phyloP scores from a whole-genome alignment of 257 asterid species.

The Nicotiana sylvestris region DNA sequence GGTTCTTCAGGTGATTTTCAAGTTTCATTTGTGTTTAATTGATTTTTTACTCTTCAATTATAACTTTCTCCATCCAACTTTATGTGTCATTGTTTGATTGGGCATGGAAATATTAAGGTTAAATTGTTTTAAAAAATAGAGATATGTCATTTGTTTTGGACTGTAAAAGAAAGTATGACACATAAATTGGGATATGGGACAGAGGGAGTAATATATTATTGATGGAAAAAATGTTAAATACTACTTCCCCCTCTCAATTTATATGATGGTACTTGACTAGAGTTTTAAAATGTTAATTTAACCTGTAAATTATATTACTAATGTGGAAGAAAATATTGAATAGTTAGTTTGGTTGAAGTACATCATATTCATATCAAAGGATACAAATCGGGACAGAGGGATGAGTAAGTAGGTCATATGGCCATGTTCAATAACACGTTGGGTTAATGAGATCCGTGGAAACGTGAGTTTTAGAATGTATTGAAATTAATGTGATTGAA shows the following conservation, averaged over 20 bases:
- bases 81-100: too few species aligned
- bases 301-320: background rate
- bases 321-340: background rate
- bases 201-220: background rate
- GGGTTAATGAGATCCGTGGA: background rate
- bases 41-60: background rate
- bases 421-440: background rate
- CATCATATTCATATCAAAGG: background rate
- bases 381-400: background rate
- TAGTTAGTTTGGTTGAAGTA: background rate
- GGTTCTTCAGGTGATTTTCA: conserved; percentile 43
- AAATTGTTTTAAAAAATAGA: too few species aligned
- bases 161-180: too few species aligned
- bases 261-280: background rate
- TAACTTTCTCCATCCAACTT: too few species aligned
- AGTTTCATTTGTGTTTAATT: background rate
- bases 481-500: background rate
- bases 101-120: too few species aligned
- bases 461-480: background rate
- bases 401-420: background rate
- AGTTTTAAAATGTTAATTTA: background rate
- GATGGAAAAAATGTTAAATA: background rate
- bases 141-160: too few species aligned
- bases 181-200: too few species aligned
- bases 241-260: background rate